A percentile compares a stretch with the other conserved stretches of the same genome.
phyloP scores from a whole-genome alignment of 2,329 filamentous ascomycete species.

The Albifimbria verrucaria region DNA sequence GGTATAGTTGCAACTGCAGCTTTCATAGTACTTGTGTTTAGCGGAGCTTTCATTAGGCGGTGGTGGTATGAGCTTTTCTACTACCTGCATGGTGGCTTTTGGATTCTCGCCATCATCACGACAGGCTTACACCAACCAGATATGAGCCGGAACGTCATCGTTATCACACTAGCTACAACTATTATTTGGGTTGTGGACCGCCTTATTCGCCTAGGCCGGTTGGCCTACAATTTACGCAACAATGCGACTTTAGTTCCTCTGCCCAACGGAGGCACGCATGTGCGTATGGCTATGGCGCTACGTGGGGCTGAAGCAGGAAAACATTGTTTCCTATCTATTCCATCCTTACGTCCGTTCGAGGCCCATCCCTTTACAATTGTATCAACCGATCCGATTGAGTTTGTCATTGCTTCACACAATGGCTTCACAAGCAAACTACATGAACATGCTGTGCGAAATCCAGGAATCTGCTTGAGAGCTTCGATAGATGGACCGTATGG shows the following conservation, averaged over 20 bases:
- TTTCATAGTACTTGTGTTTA: slow-evolving; percentile 41
- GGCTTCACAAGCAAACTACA: slow-evolving; percentile 58
- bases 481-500: slow-evolving; percentile 61
- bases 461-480: slow-evolving; percentile 43
- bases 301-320: slow-evolving; percentile 47
- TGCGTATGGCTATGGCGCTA: slow-evolving; percentile 49
- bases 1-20: slow-evolving; percentile 46
- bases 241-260: slow-evolving; percentile 50
- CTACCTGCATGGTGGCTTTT: slow-evolving; percentile 47
- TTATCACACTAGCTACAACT: slow-evolving; percentile 38
- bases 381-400: slow-evolving; percentile 48
- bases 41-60: slow-evolving; percentile 40
- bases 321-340: slow-evolving; percentile 64
- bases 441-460: slow-evolving; percentile 44
- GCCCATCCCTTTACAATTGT: slow-evolving; percentile 64
- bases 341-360: slow-evolving; percentile 51
- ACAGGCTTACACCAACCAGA: slow-evolving; percentile 51
- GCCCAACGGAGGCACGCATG: slow-evolving; percentile 50
- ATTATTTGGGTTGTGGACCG: slow-evolving; percentile 51
- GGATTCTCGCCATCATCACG: slow-evolving; percentile 44
- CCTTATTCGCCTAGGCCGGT: slow-evolving; percentile 40
- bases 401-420: slow-evolving; percentile 55
- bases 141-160: slow-evolving; percentile 36
- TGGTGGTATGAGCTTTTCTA: slow-evolving; percentile 57
- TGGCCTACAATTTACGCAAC: slow-evolving; percentile 48